These are phyloP conservation scores for Torrubiellomyces zombiae DNA, from an alignment of 2,329 filamentous ascomycete genomes.

Conservation along the genomic window DNA sequence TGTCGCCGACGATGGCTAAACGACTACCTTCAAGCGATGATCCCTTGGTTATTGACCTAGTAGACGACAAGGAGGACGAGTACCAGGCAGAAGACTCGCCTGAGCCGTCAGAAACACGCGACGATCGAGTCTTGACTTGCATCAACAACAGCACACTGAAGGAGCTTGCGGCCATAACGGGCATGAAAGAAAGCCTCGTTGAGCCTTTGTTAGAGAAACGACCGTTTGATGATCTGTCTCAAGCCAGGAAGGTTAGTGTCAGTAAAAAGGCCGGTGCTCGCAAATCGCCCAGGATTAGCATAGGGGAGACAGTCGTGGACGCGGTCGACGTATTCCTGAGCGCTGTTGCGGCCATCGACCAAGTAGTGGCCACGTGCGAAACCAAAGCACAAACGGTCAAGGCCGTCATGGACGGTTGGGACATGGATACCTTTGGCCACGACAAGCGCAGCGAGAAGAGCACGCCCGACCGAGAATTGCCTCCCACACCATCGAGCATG, in stretches of 20 bases:
- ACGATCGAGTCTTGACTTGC: constrained; percentile 48
- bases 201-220: constrained; percentile 53
- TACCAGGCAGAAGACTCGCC: constrained; percentile 19
- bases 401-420: constrained; percentile 28
- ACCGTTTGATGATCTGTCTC: constrained; percentile 52
- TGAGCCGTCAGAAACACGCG: constrained; percentile 13
- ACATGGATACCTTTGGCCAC: constrained; percentile 29
- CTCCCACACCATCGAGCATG: constrained; percentile 25
- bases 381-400: constrained; percentile 44
- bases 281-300: constrained; percentile 27
- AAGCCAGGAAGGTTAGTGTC: constrained; percentile 48
- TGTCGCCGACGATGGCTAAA: constrained; percentile 8
- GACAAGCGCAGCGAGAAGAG: constrained; percentile 15
- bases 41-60: constrained; percentile 17
- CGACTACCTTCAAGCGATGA: constrained; percentile 17
- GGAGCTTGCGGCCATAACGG: constrained; percentile 69
- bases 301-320: constrained; percentile 36
- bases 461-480: constrained; percentile 18
- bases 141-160: constrained; percentile 65
- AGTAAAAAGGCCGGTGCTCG: constrained; percentile 28
- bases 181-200: constrained; percentile 52
- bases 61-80: constrained; percentile 24
- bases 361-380: constrained; percentile 63
- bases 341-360: constrained; percentile 70
- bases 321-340: constrained; percentile 53